Evolutionary conservation across 768 basidiomycete genomes (phyloP), one percentile per base, ranked within the genome.

Genomic region (Phanerochaete sordida): DNA sequence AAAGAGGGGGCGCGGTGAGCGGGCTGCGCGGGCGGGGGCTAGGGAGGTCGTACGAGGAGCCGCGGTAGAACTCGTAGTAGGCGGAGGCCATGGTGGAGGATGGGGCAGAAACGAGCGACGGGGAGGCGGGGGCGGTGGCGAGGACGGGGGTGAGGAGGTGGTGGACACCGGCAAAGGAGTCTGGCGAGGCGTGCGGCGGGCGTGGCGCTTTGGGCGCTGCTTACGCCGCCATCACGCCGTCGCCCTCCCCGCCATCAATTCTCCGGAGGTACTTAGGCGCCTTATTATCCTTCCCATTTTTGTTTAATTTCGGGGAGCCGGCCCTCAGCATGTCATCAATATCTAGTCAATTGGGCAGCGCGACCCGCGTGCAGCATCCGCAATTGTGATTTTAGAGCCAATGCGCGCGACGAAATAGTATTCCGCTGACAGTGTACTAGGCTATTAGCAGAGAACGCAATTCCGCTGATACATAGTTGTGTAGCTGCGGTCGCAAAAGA

Each of bases 11-110:
- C 15, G 30, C 13, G 30, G 28, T 28, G 21, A 28, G 21, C 11
- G n/a, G n/a, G 21, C 47, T 26, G 47, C 30, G 50, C 24, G 49
- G 30, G 28, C 31, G 16, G 8, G 1, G 4, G 62, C 53, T 49
- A 52, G 39, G 45, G 8, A 12, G 31, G 45, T 84, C 90, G 69
- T 79, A 94, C 92, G 91, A 92, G 45, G 91, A 92, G 61, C 91
- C 91, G 62, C 93, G 83, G 78, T 94, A 94, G 73, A 95, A 93
- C 75, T 95, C 92, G 73, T 94, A 95, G 78, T 93, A 95, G 43
- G 89, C 89, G 24, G 90, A 75, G 48, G 90, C 88, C 90, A 91
- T 91, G 37, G 30, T 64, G 21, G 47, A n/a, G 7, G 28, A n/a
- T 35, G 12, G 23, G n/a, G 47, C 33, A 19, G n/a, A 35, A 64